These are phyloP conservation scores for Fusarium sp. DNA, from an alignment of 2,329 filamentous ascomycete species.

Conservation along the genomic window DNA sequence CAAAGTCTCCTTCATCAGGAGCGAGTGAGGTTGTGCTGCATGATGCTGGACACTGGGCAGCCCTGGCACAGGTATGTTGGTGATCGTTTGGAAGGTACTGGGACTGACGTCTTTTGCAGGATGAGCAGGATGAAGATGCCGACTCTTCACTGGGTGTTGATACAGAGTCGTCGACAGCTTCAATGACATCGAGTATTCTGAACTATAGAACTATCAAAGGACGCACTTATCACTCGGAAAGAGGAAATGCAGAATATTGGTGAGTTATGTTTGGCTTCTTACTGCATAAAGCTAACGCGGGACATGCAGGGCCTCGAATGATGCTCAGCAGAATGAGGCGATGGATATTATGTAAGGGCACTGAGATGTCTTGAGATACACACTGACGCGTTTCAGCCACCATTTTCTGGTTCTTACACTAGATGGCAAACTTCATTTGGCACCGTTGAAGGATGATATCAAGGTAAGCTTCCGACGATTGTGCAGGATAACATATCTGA, in stretches of 20 bases:
- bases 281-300: background rate
- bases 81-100: too few relatives aligned
- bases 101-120: background rate
- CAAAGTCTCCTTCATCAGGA: background rate
- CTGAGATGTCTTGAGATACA: fast-evolving
- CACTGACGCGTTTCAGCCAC: background rate
- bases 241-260: constrained; percentile 1
- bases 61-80: background rate
- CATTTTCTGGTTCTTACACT: constrained; percentile 1
- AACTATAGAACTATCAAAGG: background rate
- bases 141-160: background rate
- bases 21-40: background rate
- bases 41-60: constrained; percentile 4
- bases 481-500: background rate
- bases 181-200: background rate
- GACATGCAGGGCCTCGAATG: background rate
- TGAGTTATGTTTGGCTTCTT: background rate
- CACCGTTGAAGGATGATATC: background rate
- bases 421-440: background rate
- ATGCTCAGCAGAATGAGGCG: constrained; percentile 1
- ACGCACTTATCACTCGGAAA: background rate
- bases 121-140: background rate
- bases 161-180: background rate
- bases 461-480: background rate
- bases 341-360: constrained; percentile 4